A percentile compares a stretch with the other conserved stretches of the same genome.
Evolutionary conservation across 805 yeast genomes (phyloP).

Genomic region (Candida berthetii): DNA sequence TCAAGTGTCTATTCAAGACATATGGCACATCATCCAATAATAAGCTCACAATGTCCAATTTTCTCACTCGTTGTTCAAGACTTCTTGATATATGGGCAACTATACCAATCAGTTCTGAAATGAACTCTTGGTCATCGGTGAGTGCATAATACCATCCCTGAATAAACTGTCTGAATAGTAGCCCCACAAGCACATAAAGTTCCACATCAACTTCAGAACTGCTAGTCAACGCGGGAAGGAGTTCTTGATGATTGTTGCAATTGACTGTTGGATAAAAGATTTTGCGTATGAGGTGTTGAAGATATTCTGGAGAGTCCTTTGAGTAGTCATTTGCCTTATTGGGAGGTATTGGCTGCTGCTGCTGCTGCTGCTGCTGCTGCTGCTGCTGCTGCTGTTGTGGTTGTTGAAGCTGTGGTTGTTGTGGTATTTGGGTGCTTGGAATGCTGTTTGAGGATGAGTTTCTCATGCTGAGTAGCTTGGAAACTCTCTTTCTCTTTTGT

Average conservation of each 20-base stretch:
- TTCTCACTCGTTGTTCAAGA: conserved; percentile 25
- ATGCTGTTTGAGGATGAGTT: background rate
- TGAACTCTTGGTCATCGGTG: conserved; percentile 35
- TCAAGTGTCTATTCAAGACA: conserved; percentile 31
- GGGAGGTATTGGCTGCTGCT: background rate
- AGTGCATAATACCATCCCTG: conserved; percentile 37
- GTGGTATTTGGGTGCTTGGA: background rate
- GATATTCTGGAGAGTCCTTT: conserved; percentile 20
- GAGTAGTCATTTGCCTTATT: background rate
- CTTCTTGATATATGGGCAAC: conserved; percentile 33
- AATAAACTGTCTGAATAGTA: conserved; percentile 40
- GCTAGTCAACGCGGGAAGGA: conserved; percentile 33
- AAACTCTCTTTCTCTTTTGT: conserved; percentile 9
- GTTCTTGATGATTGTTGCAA: conserved; percentile 12
- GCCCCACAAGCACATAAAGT: conserved; percentile 39
- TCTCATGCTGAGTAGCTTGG: conserved; percentile 6
- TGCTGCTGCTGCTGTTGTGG: background rate
- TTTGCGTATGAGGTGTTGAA: conserved; percentile 19
- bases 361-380: background rate
- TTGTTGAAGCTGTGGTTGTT: conserved; percentile 1
- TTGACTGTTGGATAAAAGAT: conserved; percentile 17
- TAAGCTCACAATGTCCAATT: conserved; percentile 27
- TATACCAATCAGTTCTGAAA: conserved; percentile 30
- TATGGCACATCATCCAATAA: conserved; percentile 39
- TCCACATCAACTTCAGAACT: conserved; percentile 34